Evolutionary conservation across 768 basidiomycete genomes (phyloP).

Genomic region (Kwoniella botswanensis): DNA sequence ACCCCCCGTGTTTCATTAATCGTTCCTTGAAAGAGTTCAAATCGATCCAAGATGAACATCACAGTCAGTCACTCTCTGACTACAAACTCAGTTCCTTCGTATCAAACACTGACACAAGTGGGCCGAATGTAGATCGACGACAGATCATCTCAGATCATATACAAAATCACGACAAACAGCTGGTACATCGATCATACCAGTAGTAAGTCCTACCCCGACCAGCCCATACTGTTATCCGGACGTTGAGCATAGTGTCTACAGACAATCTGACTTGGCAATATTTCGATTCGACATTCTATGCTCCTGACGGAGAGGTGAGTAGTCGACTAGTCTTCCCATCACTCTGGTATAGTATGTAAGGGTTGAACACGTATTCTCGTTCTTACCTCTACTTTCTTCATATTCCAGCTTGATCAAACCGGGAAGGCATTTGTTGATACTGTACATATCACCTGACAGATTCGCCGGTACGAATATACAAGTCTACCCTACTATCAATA

Average conservation of each 20-base stretch:
- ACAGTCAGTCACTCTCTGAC: slow-evolving; percentile 3
- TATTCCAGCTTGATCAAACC: no score
- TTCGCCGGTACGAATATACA: not conserved
- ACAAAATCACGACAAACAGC: not conserved
- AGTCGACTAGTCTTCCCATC: not conserved
- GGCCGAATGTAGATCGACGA: slow-evolving; percentile 4
- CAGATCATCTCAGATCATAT: slow-evolving; percentile 9
- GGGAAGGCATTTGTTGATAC: no score
- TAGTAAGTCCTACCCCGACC: not conserved
- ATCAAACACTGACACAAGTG: not conserved
- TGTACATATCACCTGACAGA: not conserved
- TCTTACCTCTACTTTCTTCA: no score
- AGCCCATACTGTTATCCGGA: no score
- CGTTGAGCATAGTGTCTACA: not conserved
- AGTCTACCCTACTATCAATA: slow-evolving; percentile 19
- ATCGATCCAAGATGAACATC: slow-evolving; percentile 4
- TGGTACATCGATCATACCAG: not conserved
- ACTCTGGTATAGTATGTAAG: no score
- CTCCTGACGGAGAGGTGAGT: slow-evolving; percentile 16
- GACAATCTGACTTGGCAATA: slow-evolving; percentile 8
- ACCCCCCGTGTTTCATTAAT: no score
- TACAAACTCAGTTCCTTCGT: not conserved
- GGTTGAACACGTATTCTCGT: slow-evolving; percentile 4
- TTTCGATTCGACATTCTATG: slow-evolving; percentile 16
- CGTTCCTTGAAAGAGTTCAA: not conserved